Base-by-base conservation (phyloP, 148 eudicot genomes). In the Rheum nobile region DNA sequence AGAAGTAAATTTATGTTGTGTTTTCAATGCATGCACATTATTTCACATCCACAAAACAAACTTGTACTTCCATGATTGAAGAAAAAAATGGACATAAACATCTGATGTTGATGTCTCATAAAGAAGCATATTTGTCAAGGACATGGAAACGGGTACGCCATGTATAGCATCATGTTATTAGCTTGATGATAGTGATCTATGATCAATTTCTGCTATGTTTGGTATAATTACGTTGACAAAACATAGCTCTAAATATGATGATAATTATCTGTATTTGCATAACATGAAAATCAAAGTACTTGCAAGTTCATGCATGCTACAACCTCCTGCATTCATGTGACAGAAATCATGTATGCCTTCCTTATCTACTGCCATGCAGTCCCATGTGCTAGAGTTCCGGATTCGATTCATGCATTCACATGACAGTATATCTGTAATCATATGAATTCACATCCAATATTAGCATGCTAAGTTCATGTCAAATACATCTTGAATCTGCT, bases 261-360 rank as follows among this genome's bases (percentile, higher is more conserved):
- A 29, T 65, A 31, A 29, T 31, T n/a, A 2, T 65, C n/a, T 34
- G 39, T 34, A 65, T 59, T 11, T 26, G 34, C 34, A 59, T 26
- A 28, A 13, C 34, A 59, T 26, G 34, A 4, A 11, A 59, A 28
- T 28, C 29, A 9, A 22, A 55, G 63, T 55, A 24, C 26, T 22
- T 22, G 39, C 39, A 65, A 32, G 41, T 65, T 57, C 65, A 57
- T 57, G 34, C 65, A 57, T 50, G 5, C 55, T 5, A 8, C 32
- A 24, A 10, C n/a, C n/a, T n/a, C n/a, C 16, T 57, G 13, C 6
- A 57, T 26, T 24, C 32, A 57, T 57, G 65, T 24, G 65, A 57
- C 16, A 57, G 65, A 57, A 57, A 57, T 57, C 65, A 57, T 57
- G 10, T 31, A 80, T 69, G 80, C 75, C 76, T 54, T 65, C 39